Base-by-base conservation (phyloP, 495 filamentous ascomycete species). In the Hyaloscypha bicolor region DNA sequence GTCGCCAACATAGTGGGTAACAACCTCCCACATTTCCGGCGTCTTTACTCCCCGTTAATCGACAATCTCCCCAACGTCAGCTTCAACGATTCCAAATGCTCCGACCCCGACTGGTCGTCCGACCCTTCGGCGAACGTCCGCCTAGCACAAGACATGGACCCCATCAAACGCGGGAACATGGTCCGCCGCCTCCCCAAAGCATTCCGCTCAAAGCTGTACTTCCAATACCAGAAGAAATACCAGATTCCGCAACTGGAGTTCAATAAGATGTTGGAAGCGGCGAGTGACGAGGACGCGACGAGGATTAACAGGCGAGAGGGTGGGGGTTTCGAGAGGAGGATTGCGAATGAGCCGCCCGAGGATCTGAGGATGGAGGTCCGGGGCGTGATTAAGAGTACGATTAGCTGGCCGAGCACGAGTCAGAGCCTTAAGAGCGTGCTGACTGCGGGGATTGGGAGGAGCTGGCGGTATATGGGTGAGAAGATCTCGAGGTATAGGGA, bases 1-100 rank as follows among this genome's bases (percentile, higher is more conserved):
- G 92, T 99, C 52, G 82, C 83, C 67, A 97, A 98, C 75, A 99
- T 99, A 69, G 93, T 99, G 21, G 87, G 86, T 22, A 88, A 93
- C 70, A 96, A 99, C 76, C 89, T 98, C 76, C 78, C 89, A 35
- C 93, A 96, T 75, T 98, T 99, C 82, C 86, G 95, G 22, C 87
- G 91, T 3, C 83, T 99, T 0, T 99, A 99, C 75, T 86, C 87
- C 31, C 94, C 94, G 1, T 83, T 98, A 42, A 91, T 99, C 63
- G 88, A 91, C 63, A 91, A 90, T 35, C 85, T 99, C 12, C 95
- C 95, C 19, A 99, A 97, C 68, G 87, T 97, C 51, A 77, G 78
- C 12, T 97, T 94, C 79, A 84, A 86, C 66, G 94, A 97, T 72
- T 73, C 86, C 1, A 84, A 86, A 21, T 86, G 85, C 69, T 85